A percentile compares a stretch with the other conserved stretches of the same genome.
phyloP scores from a whole-genome alignment of 1,284 basidiomycete species.

The Puccinia hordei region DNA sequence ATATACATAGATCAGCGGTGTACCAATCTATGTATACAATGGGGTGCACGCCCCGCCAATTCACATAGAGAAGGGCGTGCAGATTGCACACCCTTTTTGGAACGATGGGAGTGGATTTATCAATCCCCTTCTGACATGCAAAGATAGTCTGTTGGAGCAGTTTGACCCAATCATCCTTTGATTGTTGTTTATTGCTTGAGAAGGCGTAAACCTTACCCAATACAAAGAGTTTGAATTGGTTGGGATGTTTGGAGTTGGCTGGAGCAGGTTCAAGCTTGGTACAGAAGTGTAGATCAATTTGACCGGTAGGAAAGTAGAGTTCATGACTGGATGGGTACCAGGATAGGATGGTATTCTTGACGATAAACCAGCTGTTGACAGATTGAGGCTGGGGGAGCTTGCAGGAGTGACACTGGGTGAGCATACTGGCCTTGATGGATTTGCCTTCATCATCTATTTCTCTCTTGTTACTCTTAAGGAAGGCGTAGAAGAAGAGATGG shows the following conservation, averaged over 20 bases:
- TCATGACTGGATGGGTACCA: slow-evolving; percentile 82
- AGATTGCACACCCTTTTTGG: too few species aligned
- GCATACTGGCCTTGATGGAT: slow-evolving; percentile 77
- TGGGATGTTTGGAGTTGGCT: slow-evolving; percentile 70
- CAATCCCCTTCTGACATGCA: slow-evolving; percentile 87
- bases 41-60: too few species aligned
- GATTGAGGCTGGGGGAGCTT: slow-evolving; percentile 73
- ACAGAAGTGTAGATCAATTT: slow-evolving; percentile 87
- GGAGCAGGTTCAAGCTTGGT: slow-evolving; percentile 78
- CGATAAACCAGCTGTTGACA: slow-evolving; percentile 88
- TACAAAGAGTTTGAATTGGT: slow-evolving; percentile 59
- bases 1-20: too few species aligned
- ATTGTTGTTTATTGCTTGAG: slow-evolving; percentile 56
- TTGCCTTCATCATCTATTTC: slow-evolving; percentile 66
- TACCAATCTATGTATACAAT: too few species aligned
- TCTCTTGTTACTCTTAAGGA: slow-evolving; percentile 63
- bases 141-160: slow-evolving; percentile 83
- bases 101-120: too few species aligned
- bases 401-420: slow-evolving; percentile 72
- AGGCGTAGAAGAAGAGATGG: slow-evolving; percentile 94
- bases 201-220: slow-evolving; percentile 59
- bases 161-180: slow-evolving; percentile 74
- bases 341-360: slow-evolving; percentile 87
- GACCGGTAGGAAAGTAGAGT: slow-evolving; percentile 94
- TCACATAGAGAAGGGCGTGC: too few species aligned